Base-by-base conservation (phyloP, 495 filamentous ascomycete genomes). In the Penicillium turbatum region DNA sequence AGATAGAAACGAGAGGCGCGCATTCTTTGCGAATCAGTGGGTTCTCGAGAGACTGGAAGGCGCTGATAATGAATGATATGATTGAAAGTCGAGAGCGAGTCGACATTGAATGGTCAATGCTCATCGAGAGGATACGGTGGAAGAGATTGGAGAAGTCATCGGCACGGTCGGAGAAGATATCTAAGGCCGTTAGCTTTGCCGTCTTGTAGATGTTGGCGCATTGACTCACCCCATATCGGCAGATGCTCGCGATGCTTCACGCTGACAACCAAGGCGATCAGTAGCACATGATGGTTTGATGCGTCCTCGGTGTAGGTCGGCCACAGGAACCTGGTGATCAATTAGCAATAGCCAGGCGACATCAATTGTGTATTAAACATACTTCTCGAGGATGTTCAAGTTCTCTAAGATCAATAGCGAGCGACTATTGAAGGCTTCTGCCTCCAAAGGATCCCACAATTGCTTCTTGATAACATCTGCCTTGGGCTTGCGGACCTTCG, bases 11-110 rank as follows among this genome's bases (percentile, higher is more conserved):
- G 35, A 99, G 76, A 10, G 93, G 89, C 37, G 91, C 95, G 71
- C 92, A 97, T 74, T 99, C 92, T 64, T 95, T 97, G 42, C 93
- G 82, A 27, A 97, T 87, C 44, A 96, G 78, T 17, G 78, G 79
- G 70, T 86, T 95, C 61, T 99, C 93, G 15, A 97, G 80, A 19
- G 91, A 96, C 70, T 96, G 91, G 68, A 96, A 97, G 48, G 92
- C 89, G 58, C 84, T 82, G 48, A 96, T 91, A 52, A 96, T 80
- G 68, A 95, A 96, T 12, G 84, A 86, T 4, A 97, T 71, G 26
- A 97, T 80, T 19, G 93, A 83, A 1, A 86, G 86, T 48, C 89
- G 83, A 44, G 95, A 81, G 10, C 74, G 79, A 30, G 80, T 76
- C 3, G 86, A 77, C 15, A 96, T 70, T 4, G 89, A 87, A 32